A percentile compares a stretch with the other conserved stretches of the same genome.
Conservation (phyloP, 116 monocot genomes). For the Cymodocea nodosa region DNA sequence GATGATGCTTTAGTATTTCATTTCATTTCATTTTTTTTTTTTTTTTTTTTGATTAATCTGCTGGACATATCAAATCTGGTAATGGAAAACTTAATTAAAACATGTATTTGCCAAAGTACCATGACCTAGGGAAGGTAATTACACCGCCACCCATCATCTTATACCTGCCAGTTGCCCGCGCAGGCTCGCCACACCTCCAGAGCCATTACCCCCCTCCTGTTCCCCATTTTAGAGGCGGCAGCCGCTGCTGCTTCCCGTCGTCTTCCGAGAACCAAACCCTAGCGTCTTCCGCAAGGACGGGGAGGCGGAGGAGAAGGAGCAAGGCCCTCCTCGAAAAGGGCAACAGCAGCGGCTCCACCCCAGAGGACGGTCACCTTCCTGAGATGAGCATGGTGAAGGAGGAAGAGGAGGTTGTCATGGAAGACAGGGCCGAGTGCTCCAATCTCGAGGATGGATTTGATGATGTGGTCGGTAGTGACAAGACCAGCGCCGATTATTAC, state of each 20-base stretch:
- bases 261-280: slow-evolving; percentile 1
- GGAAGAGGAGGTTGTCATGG: slow-evolving; percentile 16
- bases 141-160: too few species aligned
- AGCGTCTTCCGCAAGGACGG: slow-evolving; percentile 15
- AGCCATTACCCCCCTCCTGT: too few species aligned
- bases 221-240: too few species aligned
- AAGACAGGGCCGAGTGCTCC: slow-evolving; percentile 37
- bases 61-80: too few species aligned
- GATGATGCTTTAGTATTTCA: too few species aligned
- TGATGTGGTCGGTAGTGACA: slow-evolving; percentile 41
- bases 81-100: too few species aligned
- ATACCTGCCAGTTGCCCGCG: too few species aligned
- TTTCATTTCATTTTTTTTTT: too few species aligned
- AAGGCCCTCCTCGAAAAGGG: background rate
- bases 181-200: too few species aligned
- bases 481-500: slow-evolving; percentile 97
- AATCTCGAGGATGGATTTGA: slow-evolving; percentile 25
- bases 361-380: slow-evolving; percentile 2
- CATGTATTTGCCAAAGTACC: too few species aligned
- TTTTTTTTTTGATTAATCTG: too few species aligned
- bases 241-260: background rate
- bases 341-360: background rate
- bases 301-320: slow-evolving; percentile 25
- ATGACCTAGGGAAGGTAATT: too few species aligned
- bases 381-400: slow-evolving; percentile 13